Percentiles rank a stretch among this genome's conserved stretches.
Conservation (phyloP, 148 eudicot genomes). For the Simmondsia chinensis region DNA sequence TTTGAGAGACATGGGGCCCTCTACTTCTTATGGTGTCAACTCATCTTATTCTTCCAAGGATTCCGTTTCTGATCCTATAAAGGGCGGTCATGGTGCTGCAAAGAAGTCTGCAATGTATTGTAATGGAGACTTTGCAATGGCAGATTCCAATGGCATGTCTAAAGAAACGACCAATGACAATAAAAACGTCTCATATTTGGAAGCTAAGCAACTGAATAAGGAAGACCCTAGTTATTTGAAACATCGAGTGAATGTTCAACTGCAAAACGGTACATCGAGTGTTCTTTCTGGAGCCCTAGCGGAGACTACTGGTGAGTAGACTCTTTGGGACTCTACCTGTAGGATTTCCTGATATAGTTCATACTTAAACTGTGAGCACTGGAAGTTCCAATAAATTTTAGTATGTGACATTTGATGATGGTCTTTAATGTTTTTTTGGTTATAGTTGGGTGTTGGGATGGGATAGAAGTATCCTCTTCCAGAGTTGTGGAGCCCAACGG, state of each 20-base stretch:
- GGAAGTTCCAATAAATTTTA: background rate
- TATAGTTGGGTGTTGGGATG: constrained; percentile 79
- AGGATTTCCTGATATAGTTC: background rate
- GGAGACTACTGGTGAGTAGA: constrained; percentile 48
- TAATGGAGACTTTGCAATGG: constrained; percentile 3
- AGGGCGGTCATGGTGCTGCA: constrained; percentile 6
- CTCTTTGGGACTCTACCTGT: background rate
- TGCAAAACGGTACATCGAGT: constrained; percentile 24
- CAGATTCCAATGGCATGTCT: constrained; percentile 15
- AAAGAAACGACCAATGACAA: constrained; percentile 14
- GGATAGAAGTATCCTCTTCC: constrained; percentile 23
- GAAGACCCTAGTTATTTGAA: constrained; percentile 12
- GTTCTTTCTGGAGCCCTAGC: constrained; percentile 35
- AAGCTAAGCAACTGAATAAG: constrained; percentile 10
- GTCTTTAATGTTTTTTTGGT: constrained; percentile 1
- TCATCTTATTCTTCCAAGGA: constrained; percentile 9
- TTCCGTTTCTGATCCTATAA: constrained; percentile 5
- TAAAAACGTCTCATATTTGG: constrained; percentile 9
- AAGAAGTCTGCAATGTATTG: constrained; percentile 2
- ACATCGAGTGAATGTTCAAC: constrained; percentile 10
- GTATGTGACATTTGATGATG: background rate
- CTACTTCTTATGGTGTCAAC: constrained; percentile 23
- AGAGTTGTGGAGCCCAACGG: constrained; percentile 12
- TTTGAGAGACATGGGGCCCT: constrained; percentile 26
- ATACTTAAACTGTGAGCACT: background rate